phyloP scores from a whole-genome alignment of 148 eudicot genomes.

The Silene latifolia region DNA sequence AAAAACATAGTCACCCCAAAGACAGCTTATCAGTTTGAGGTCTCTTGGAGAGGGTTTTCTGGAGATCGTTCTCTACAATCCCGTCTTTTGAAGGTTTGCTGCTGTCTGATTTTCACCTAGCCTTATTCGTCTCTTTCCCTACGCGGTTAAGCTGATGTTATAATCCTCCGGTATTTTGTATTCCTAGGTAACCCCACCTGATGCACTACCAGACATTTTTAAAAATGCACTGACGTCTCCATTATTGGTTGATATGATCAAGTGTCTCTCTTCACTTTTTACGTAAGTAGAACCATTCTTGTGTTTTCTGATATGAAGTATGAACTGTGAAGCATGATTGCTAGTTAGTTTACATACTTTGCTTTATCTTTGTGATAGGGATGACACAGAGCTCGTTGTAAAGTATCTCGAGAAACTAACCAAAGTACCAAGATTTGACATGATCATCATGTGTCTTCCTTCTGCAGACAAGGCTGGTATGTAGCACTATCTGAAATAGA shows the following conservation, averaged over 20 bases:
- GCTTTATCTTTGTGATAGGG: constrained; percentile 38
- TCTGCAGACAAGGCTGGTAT: constrained; percentile 70
- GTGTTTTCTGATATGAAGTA: background rate
- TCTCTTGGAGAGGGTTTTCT: constrained; percentile 72
- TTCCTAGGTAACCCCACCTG: constrained; percentile 71
- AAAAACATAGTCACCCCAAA: constrained; percentile 67
- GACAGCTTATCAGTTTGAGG: constrained; percentile 95
- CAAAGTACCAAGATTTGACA: constrained; percentile 74
- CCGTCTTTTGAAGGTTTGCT: constrained; percentile 67
- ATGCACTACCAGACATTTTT: constrained; percentile 64
- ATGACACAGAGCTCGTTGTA: constrained; percentile 63
- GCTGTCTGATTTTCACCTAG: background rate
- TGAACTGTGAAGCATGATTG: background rate
- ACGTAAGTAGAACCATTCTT: constrained; percentile 38
- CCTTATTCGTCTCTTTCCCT: background rate
- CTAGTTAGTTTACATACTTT: background rate
- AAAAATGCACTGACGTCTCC: constrained; percentile 83
- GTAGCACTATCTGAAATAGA: constrained; percentile 20
- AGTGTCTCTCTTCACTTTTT: constrained; percentile 65
- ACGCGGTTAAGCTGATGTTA: background rate
- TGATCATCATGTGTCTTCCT: constrained; percentile 85
- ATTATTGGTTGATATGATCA: constrained; percentile 63
- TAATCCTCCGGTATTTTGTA: background rate
- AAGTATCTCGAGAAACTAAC: constrained; percentile 62
- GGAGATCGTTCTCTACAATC: constrained; percentile 79